Conservation (phyloP, 345 rosid species). For the Eucalyptus pauciflora region DNA sequence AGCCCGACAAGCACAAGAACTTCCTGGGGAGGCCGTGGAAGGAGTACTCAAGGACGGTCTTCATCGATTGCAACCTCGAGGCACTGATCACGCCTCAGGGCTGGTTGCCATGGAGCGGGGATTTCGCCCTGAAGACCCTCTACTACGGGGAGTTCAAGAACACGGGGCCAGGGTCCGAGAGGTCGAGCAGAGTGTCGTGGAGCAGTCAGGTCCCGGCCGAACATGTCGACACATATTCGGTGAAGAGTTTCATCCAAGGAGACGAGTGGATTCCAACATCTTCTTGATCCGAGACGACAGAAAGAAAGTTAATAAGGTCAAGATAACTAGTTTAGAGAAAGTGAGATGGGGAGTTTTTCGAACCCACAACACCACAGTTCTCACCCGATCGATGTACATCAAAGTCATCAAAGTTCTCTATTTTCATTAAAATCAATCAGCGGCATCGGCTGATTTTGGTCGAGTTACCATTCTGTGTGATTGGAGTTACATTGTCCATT, state of each 20-base stretch:
- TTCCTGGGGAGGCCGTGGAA: slow-evolving; percentile 47
- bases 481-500: background rate
- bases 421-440: background rate
- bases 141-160: slow-evolving; percentile 36
- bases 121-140: slow-evolving; percentile 30
- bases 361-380: background rate
- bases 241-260: slow-evolving; percentile 31
- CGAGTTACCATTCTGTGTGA: background rate
- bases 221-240: slow-evolving; percentile 12
- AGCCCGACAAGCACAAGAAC: slow-evolving; percentile 22
- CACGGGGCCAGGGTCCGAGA: slow-evolving; percentile 15
- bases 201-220: slow-evolving; percentile 20
- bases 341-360: background rate
- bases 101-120: slow-evolving; percentile 33
- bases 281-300: background rate
- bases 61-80: slow-evolving; percentile 10
- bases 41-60: slow-evolving; percentile 32
- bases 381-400: background rate
- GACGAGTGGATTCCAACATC: slow-evolving; percentile 22
- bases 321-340: background rate
- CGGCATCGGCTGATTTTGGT: background rate
- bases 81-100: slow-evolving; percentile 18
- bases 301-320: background rate
- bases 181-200: slow-evolving; percentile 16
- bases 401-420: background rate